Evolutionary conservation across 805 yeast species (phyloP).

Genomic region (Candida argentea): DNA sequence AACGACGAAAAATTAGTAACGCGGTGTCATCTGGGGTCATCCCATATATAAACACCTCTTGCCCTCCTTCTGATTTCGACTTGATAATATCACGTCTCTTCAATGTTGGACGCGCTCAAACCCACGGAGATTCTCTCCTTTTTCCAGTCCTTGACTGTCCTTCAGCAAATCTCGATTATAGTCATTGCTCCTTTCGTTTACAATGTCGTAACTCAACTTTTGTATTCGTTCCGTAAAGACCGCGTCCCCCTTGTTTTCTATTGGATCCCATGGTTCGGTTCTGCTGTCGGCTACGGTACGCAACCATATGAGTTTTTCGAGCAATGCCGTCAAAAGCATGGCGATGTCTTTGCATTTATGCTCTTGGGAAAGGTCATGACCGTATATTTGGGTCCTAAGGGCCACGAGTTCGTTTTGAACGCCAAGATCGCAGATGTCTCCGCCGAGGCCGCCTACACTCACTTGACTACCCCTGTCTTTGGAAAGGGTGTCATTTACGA

Average conservation of each 20-base stretch:
- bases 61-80: constrained; percentile 1
- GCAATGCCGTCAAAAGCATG: constrained; percentile 68
- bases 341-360: constrained; percentile 88
- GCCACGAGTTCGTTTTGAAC: constrained; percentile 92
- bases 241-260: constrained; percentile 86
- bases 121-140: constrained; percentile 2
- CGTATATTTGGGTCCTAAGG: constrained; percentile 93
- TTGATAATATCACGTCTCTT: constrained; percentile 19
- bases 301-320: constrained; percentile 88
- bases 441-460: constrained; percentile 94
- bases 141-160: constrained; percentile 17
- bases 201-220: constrained; percentile 54
- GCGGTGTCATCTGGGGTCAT: constrained; percentile 1
- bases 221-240: constrained; percentile 65
- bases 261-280: constrained; percentile 94
- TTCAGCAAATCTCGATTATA: constrained; percentile 22
- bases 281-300: constrained; percentile 83
- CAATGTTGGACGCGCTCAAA: constrained; percentile 4
- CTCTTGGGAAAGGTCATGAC: constrained; percentile 89
- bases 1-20: no score
- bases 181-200: constrained; percentile 51
- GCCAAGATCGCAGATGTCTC: constrained; percentile 82
- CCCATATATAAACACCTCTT: constrained; percentile 5
- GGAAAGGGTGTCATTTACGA: constrained; percentile 97
- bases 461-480: constrained; percentile 97